A percentile compares a stretch with the other conserved stretches of the same genome.
Evolutionary conservation across 768 basidiomycete species (phyloP).

Genomic region (Lactarius pseudohatsudake): DNA sequence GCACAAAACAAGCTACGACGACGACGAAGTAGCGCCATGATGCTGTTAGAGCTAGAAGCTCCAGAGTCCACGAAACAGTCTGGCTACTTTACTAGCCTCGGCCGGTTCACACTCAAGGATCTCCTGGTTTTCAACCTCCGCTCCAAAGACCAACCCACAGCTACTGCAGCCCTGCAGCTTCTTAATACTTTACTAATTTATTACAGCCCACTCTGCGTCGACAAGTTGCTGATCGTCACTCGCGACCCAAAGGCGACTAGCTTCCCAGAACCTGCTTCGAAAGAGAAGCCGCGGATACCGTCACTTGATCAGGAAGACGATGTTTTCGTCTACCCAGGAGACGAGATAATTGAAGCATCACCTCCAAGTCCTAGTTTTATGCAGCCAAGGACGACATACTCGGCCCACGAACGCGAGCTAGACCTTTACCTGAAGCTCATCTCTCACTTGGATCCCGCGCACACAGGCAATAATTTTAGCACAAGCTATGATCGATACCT

Average conservation of each 20-base stretch:
- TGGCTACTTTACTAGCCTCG: constrained; percentile 84
- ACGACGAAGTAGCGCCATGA: constrained; percentile 87
- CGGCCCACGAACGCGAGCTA: constrained; percentile 84
- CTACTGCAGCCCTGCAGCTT: constrained; percentile 77
- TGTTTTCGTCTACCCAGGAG: constrained; percentile 50
- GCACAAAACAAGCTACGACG: constrained; percentile 50
- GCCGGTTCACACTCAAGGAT: constrained; percentile 90
- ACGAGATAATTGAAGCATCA: constrained; percentile 17
- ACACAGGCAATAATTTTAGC: constrained; percentile 71
- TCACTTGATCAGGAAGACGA: constrained; percentile 37
- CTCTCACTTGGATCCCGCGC: constrained; percentile 72
- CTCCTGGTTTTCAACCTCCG: constrained; percentile 77
- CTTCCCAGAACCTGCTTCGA: constrained; percentile 59
- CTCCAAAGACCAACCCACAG: constrained; percentile 62
- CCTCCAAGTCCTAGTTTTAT: constrained; percentile 37
- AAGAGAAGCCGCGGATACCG: constrained; percentile 12
- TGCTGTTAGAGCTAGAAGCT: constrained; percentile 82
- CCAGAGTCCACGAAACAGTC: constrained; percentile 68
- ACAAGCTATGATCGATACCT: constrained; percentile 86
- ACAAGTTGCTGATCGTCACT: constrained; percentile 68
- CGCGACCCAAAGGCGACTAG: constrained; percentile 71
- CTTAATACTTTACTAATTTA: constrained; percentile 70
- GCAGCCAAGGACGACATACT: constrained; percentile 71
- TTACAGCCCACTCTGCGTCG: constrained; percentile 63
- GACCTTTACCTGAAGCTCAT: constrained; percentile 75